phyloP scores from a whole-genome alignment of 495 filamentous ascomycete species.

The Trypethelium eluteriae region DNA sequence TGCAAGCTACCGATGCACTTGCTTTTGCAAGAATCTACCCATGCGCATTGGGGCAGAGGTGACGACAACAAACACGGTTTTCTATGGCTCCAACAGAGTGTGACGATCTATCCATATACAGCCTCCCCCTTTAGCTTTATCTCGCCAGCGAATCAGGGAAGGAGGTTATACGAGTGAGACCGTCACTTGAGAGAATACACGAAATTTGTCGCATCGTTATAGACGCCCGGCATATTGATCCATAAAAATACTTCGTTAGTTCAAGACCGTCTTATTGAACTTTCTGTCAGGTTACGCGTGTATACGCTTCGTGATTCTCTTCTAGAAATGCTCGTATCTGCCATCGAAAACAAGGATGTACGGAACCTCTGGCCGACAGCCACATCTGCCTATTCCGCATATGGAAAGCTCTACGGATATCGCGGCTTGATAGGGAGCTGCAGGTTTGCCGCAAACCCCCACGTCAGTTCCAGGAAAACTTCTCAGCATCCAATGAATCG shows the following conservation, averaged over 20 bases:
- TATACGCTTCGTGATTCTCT: constrained; percentile 59
- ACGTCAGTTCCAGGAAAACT: constrained; percentile 68
- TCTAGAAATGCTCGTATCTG: constrained; percentile 59
- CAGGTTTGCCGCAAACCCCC: constrained; percentile 53
- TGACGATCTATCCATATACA: constrained; percentile 32
- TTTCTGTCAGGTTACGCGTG: constrained; percentile 11
- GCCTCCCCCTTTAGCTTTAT: constrained; percentile 41
- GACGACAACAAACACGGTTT: constrained; percentile 62
- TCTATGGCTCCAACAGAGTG: constrained; percentile 52
- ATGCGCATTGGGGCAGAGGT: constrained; percentile 43
- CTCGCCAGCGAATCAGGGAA: constrained; percentile 43
- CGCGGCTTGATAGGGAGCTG: constrained; percentile 23
- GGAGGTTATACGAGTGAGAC: constrained; percentile 35
- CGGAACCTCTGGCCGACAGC: constrained; percentile 22
- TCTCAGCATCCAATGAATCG: constrained; percentile 58
- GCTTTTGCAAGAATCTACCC: constrained; percentile 61
- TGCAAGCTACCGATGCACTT: constrained; percentile 53
- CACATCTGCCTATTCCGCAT: background rate
- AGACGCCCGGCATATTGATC: constrained; percentile 55
- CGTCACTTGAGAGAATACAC: background rate
- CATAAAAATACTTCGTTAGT: background rate
- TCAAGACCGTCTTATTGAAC: background rate
- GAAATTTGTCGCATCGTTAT: constrained; percentile 37
- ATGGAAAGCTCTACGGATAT: constrained; percentile 25
- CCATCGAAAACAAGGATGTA: constrained; percentile 71